phyloP scores from a whole-genome alignment of 345 rosid genomes.

The Lepidium sativum region DNA sequence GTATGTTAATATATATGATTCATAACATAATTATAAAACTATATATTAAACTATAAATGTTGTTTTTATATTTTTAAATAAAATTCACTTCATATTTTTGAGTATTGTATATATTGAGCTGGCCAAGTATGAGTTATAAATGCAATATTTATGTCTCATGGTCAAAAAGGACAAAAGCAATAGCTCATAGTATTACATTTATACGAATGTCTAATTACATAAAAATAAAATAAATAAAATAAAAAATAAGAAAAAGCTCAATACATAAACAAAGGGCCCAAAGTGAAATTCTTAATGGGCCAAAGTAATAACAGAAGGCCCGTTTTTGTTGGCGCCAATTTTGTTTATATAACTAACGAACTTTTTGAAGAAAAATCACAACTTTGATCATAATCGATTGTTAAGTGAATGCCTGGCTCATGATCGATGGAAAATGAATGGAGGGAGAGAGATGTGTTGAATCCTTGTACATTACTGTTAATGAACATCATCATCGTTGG shows the following conservation, averaged over 20 bases:
- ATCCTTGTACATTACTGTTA: conserved; percentile 25
- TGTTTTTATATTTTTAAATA: too few species aligned
- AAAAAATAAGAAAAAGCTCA: neutral
- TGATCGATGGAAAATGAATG: conserved; percentile 21
- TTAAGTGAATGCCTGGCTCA: conserved; percentile 26
- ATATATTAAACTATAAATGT: too few species aligned
- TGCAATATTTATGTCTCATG: neutral
- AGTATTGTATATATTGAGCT: neutral
- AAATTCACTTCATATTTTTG: too few species aligned
- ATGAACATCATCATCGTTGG: conserved; percentile 5
- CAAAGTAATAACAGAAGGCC: neutral
- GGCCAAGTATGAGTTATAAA: conserved; percentile 1
- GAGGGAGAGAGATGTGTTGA: conserved; percentile 21
- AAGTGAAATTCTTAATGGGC: neutral
- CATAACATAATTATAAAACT: too few species aligned
- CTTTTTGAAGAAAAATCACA: conserved; percentile 2
- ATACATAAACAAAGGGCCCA: neutral
- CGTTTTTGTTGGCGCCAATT: neutral
- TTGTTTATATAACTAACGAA: neutral
- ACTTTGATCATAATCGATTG: neutral
- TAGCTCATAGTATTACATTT: neutral
- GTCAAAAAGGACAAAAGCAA: neutral
- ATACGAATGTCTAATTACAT: neutral
- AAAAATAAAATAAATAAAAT: too few species aligned
- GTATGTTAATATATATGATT: too few species aligned